Evolutionary conservation across 208 protist species (phyloP), one percentile per base, ranked within the genome.

Genomic region (Lotmaria passim): DNA sequence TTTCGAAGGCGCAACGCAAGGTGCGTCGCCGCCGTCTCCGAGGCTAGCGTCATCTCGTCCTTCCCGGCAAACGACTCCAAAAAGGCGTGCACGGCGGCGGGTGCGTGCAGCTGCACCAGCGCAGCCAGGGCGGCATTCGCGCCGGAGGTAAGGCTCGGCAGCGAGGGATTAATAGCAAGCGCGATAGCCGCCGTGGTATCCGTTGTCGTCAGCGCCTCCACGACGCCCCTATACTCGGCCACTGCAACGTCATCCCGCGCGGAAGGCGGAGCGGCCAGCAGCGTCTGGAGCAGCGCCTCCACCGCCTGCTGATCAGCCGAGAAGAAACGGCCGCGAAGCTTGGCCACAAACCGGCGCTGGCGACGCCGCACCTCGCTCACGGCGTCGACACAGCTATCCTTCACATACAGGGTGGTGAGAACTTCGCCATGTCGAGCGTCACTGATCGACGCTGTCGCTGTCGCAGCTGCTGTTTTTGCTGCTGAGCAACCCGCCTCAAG

Each of bases 11-110:
- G 81, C 11, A 85, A 19, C 0, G 82, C 83, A 0, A 96, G 55
- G 15, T 87, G 79, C 15, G 91, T 96, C 7, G 87, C 86, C 36
- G 62, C 81, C 11, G 86, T 90, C n/a, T 91, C 81, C 10, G 64
- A 60, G 0, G 88, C 81, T 28, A 47, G 23, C 0, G 85, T 53
- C 24, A 55, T 26, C 41, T 76, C 77, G 61, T 96, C 91, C 56
- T 84, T 85, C 14, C 33, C 44, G 0, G 75, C 58, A 44, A 96
- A 89, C 7, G 71, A 73, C 38, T 86, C 82, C 0, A 93, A 51
- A 73, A 93, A 91, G 1, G 76, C 73, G 30, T 75, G 69, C 8
- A 85, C 69, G 6, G 83, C 88, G 7, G 73, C 28, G 0, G 72
- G 59, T 15, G 78, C 61, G n/a, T 81, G 41, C 34, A 93, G 28